Conservation (phyloP, 2,329 filamentous ascomycete species). For the Fusarium setosum region DNA sequence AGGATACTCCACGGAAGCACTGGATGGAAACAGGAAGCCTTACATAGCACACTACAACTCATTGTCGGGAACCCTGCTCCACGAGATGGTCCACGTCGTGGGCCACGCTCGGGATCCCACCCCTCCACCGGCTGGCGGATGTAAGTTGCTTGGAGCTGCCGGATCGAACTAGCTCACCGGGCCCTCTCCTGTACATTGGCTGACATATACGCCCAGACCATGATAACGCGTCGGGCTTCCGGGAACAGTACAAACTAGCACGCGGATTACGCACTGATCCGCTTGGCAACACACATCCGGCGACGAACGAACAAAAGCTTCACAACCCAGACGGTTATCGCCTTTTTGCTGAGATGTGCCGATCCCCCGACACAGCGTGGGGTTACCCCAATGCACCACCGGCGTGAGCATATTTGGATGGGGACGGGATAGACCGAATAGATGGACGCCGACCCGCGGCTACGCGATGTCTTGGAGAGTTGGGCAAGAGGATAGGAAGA, state of each 20-base stretch:
- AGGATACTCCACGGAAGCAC: background rate
- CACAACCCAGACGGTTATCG: background rate
- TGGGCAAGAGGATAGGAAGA: background rate
- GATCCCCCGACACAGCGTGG: background rate
- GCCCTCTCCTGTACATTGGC: no score
- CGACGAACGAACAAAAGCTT: no score
- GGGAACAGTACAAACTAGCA: no score
- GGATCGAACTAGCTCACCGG: no score
- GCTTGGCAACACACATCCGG: no score
- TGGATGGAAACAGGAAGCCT: background rate
- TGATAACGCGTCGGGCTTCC: no score
- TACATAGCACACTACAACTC: conserved; percentile 10
- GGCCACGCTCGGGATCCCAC: background rate
- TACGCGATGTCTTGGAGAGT: background rate
- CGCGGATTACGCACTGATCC: no score
- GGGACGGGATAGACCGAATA: no score
- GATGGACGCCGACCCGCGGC: no score
- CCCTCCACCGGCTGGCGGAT: background rate
- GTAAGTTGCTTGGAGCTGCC: background rate
- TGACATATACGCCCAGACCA: no score
- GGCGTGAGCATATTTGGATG: background rate
- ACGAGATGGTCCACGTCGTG: conserved; percentile 14
- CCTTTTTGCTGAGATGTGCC: conserved; percentile 3
- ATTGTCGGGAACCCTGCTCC: conserved; percentile 2
- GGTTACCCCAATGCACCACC: background rate